A percentile compares a stretch with the other conserved stretches of the same genome.
These are phyloP conservation scores for Solidago caesia DNA, from an alignment of 129 eudicot species.

Conservation along the genomic window DNA sequence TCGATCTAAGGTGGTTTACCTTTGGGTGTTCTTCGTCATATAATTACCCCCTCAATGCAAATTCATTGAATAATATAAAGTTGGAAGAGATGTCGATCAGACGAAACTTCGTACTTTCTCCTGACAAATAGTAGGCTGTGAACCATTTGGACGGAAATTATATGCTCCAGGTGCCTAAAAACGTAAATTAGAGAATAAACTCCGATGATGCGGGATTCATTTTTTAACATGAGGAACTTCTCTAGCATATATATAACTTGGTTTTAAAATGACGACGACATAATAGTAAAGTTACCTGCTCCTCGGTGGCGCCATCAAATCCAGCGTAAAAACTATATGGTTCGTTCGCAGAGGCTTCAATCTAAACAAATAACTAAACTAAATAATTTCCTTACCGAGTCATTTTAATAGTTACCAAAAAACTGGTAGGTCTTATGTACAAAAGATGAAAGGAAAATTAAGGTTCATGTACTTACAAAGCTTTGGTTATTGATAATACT, in stretches of 20 bases:
- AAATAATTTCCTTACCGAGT: background rate
- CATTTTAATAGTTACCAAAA: background rate
- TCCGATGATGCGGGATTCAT: background rate
- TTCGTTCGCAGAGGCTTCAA: slow-evolving; percentile 55
- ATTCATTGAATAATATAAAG: slow-evolving; percentile 10
- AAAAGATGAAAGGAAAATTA: background rate
- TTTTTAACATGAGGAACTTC: slow-evolving; percentile 11
- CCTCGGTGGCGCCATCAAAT: slow-evolving; percentile 46
- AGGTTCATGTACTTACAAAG: slow-evolving; percentile 49
- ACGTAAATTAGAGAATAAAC: slow-evolving; percentile 5
- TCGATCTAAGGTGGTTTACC: slow-evolving; percentile 33
- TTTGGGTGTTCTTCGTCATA: slow-evolving; percentile 89
- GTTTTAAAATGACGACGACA: background rate
- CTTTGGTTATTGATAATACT: slow-evolving; percentile 57
- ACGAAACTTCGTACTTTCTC: slow-evolving; percentile 42
- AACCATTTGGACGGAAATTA: slow-evolving; percentile 87
- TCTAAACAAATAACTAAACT: slow-evolving; percentile 37
- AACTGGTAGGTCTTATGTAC: background rate
- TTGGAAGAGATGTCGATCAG: slow-evolving; percentile 1
- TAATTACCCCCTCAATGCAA: slow-evolving; percentile 64
- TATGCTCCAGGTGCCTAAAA: slow-evolving; percentile 95
- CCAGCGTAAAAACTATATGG: slow-evolving; percentile 71
- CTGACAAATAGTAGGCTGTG: slow-evolving; percentile 46
- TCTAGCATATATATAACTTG: slow-evolving; percentile 11
- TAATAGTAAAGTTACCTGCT: slow-evolving; percentile 55